Conservation (phyloP, 306 rosid species). For the Ormosia emarginata region DNA sequence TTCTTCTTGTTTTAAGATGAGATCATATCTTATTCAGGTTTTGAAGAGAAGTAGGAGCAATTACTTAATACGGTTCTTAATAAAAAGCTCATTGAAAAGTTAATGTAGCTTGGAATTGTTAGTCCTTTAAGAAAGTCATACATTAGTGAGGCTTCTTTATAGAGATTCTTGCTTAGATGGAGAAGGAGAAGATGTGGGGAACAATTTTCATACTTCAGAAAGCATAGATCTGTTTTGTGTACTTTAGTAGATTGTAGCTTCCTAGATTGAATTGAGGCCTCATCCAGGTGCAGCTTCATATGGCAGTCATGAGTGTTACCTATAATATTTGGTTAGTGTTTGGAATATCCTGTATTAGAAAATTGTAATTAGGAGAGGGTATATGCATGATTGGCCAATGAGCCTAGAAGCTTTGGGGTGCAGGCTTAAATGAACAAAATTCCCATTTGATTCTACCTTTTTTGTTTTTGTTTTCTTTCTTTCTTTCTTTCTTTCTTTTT, state of each 20-base stretch:
- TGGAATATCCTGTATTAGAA: background rate
- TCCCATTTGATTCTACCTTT: background rate
- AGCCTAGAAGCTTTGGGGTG: slow-evolving; percentile 25
- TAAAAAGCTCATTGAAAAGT: too few relatives aligned
- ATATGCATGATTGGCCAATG: background rate
- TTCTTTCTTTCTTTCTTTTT: too few relatives aligned
- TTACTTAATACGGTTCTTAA: too few relatives aligned
- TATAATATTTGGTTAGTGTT: background rate
- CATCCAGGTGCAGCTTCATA: background rate
- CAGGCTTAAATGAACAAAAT: background rate
- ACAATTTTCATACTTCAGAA: slow-evolving; percentile 28
- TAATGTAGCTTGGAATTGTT: slow-evolving; percentile 25
- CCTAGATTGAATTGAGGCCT: background rate
- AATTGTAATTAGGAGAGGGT: background rate
- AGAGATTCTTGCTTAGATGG: slow-evolving; percentile 26
- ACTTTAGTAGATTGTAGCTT: background rate
- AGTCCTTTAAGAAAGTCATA: slow-evolving; percentile 33
- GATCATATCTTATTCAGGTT: too few relatives aligned
- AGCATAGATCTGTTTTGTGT: background rate
- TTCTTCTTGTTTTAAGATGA: too few relatives aligned
- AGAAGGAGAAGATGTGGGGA: slow-evolving; percentile 21
- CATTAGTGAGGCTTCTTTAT: slow-evolving; percentile 11
- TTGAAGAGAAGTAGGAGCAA: too few relatives aligned
- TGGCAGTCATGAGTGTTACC: background rate
- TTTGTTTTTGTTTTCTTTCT: background rate